Percentiles rank a stretch among this genome's conserved stretches.
Conservation (phyloP, 1,284 basidiomycete species). For the Cutaneotrichosporon curvatum region DNA sequence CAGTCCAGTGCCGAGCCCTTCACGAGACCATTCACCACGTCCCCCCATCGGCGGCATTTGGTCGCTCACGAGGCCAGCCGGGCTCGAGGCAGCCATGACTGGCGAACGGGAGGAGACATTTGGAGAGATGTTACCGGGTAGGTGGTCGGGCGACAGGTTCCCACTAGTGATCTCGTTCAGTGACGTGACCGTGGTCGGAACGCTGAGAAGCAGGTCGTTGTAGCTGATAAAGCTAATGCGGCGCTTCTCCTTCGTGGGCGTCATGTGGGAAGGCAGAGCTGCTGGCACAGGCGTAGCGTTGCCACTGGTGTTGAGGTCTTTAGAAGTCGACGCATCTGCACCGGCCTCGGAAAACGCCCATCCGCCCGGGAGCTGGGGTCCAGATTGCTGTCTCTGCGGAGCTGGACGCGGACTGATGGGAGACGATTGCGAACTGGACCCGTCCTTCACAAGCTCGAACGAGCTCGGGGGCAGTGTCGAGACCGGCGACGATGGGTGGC, state of each 20-base stretch:
- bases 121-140: constrained; percentile 41
- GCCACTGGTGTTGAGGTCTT: background rate
- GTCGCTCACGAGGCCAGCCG: background rate
- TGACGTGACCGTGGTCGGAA: constrained; percentile 62
- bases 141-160: constrained; percentile 41
- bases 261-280: constrained; percentile 53
- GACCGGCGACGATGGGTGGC: constrained; percentile 12
- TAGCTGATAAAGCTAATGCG: constrained; percentile 80
- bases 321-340: constrained; percentile 4
- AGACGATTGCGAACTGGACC: background rate
- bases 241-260: constrained; percentile 45
- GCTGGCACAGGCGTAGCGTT: constrained; percentile 9
- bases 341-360: constrained; percentile 28
- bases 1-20: constrained; percentile 68
- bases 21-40: constrained; percentile 68
- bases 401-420: constrained; percentile 21
- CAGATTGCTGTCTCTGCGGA: constrained; percentile 28
- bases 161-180: constrained; percentile 62
- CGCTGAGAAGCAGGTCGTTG: constrained; percentile 68
- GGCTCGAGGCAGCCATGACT: constrained; percentile 21
- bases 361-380: constrained; percentile 39
- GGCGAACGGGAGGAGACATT: constrained; percentile 47
- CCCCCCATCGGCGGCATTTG: background rate
- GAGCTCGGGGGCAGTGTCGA: constrained; percentile 1
- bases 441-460: background rate